Base-by-base conservation (phyloP, 2,329 filamentous ascomycete genomes). In the Exophiala calicioides region DNA sequence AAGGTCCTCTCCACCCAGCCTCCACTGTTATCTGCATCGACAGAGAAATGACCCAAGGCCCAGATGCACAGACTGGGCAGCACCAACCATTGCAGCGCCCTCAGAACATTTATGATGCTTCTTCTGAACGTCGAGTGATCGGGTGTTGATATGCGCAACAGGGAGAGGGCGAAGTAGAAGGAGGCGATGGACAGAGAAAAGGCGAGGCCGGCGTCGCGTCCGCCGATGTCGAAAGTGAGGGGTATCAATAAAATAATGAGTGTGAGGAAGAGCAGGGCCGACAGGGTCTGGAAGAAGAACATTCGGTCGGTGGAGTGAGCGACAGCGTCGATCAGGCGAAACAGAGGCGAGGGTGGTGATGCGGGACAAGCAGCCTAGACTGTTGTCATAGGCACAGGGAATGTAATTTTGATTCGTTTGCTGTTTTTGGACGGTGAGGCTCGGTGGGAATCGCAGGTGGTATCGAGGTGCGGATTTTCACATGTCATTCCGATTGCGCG, bases 221-320 rank as follows among this genome's bases (percentile, higher is more conserved):
- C 93, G 66, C 93, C 93, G 63, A 97, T 91, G 80, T 98, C 93
- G 74, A 97, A 97, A 62, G 91, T 88, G 65, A 98, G 84, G 53
- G 93, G 93, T 66, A 98, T 93, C 53, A 90, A 95, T 65, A 97
- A 86, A 65, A 97, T 84, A 68, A 96, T 90, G 71, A 87, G 87
- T 70, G 90, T 79, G 61, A 97, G 83, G 73, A 96, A 97, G 70
- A 88, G 71, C 65, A 85, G 77, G 71, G 88, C 88, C 64, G 88
- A 88, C 60, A 90, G 66, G 67, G 85, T 79, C 66, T 85, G 84
- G 69, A 90, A 82, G 69, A 91, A 77, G 85, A 85, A 90, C 88
- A 95, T 95, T 70, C 50, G 53, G 53, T 49, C 53, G 52, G 47
- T 44, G 33, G 13, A 31, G 15, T 74, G 73, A 68, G 69, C 72